Evolutionary conservation across 345 rosid genomes (phyloP), one percentile per base, ranked within the genome.

Genomic region (Dipteronia dyeriana): DNA sequence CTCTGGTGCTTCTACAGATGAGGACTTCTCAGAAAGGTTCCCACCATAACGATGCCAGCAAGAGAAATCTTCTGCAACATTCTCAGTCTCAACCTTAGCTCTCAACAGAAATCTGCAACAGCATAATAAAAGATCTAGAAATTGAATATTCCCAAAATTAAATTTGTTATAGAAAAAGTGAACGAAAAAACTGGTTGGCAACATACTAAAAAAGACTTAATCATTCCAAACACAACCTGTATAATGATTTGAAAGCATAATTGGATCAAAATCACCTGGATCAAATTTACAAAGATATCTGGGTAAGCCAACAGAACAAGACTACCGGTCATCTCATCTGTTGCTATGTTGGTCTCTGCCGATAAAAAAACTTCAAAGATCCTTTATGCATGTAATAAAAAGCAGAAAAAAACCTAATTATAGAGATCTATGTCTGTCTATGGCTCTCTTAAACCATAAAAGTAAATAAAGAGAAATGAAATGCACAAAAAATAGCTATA

Each of bases 81-180:
- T 90, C 49, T 91, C 97, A 61, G 91, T 92, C 75, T 92, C 95
- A 76, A 97, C 99, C 87, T 92, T 92, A 4, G 97, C 82, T 86
- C 99, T 88, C 83, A 97, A 80, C 9, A 93, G 85, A 74, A 89
- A 97, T 77, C 98, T 92, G 86, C 72, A 82, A 78, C 80, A 71
- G 68, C 25, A 68, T 23, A 53, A 78, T 47, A 68, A 5, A n/a
- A 77, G 63, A 63, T 69, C 64, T 64, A 76, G 43, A 64, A n/a
- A 12, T 75, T 63, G 61, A 66, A 39, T 12, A 1, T 39, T 34
- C 13, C 8, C 68, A 54, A 25, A 26, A 20, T 59, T 14, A 63
- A 20, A 22, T 59, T 59, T n/a, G 26, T 7, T 47, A 10, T 20
- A 70, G 25, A 26, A 59, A 22, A 43, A 57, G n/a, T 20, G 67